These are phyloP conservation scores for Firmiana major DNA, from an alignment of 345 rosid species.

Conservation along the genomic window DNA sequence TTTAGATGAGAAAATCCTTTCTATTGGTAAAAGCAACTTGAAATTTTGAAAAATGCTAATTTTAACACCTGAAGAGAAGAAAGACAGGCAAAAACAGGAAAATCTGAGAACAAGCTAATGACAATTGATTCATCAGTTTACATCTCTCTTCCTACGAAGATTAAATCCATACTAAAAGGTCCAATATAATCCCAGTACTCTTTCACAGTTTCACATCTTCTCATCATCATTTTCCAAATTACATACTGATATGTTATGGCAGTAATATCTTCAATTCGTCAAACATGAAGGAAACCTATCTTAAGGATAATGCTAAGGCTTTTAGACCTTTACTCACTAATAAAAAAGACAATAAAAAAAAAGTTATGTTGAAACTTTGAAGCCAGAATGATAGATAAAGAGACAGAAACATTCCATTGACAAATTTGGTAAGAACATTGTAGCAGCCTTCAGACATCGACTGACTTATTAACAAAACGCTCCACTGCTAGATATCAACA, in stretches of 20 bases:
- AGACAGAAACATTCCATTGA: too few relatives aligned
- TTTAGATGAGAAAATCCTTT: too few relatives aligned
- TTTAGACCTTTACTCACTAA: neutral
- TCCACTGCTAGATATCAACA: neutral
- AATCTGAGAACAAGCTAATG: neutral
- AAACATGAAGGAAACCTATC: neutral
- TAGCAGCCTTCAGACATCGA: neutral
- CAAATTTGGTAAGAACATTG: neutral
- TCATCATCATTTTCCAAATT: neutral
- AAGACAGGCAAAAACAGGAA: neutral
- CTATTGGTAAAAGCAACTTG: neutral
- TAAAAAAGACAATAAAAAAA: neutral
- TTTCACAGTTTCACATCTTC: neutral
- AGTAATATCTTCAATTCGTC: neutral
- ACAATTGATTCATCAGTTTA: neutral
- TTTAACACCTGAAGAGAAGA: neutral
- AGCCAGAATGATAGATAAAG: neutral
- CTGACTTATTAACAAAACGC: neutral
- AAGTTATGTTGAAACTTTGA: neutral
- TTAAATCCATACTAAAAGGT: neutral
- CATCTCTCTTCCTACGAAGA: neutral
- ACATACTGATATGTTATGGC: neutral
- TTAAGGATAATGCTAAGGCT: neutral
- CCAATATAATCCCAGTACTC: neutral
- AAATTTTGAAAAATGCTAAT: neutral